A percentile compares a stretch with the other conserved stretches of the same genome.
phyloP scores from a whole-genome alignment of 208 protist species.

The Acanthamoeba royreba region DNA sequence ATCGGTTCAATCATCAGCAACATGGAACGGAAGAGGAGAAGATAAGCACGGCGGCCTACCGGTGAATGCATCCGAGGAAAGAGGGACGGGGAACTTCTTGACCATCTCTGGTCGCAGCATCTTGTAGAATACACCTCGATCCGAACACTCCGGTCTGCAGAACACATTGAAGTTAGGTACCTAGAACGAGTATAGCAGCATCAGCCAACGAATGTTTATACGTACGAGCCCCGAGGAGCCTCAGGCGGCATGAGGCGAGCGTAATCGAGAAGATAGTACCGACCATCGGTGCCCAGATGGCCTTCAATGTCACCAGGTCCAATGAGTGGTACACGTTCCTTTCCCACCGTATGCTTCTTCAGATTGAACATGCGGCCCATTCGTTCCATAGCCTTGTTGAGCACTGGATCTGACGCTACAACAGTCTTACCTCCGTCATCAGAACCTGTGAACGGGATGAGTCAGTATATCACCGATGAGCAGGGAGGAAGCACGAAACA shows the following conservation, averaged over 20 bases:
- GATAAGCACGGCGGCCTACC: neutral
- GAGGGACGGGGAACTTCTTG: neutral
- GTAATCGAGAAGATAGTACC: neutral
- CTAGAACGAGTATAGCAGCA: neutral
- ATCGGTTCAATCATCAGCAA: neutral
- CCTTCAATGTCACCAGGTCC: slow-evolving; percentile 39
- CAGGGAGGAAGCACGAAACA: neutral
- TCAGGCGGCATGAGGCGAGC: slow-evolving; percentile 38
- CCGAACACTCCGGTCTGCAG: neutral
- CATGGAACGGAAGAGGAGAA: too few relatives aligned
- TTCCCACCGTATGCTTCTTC: slow-evolving; percentile 27
- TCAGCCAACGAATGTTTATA: neutral
- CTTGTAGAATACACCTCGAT: slow-evolving; percentile 14
- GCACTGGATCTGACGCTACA: neutral
- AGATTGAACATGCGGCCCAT: slow-evolving; percentile 9
- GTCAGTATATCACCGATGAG: neutral
- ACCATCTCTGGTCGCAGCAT: slow-evolving; percentile 38
- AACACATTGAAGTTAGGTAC: neutral
- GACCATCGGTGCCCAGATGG: neutral
- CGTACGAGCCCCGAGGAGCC: neutral
- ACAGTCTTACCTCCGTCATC: slow-evolving; percentile 26
- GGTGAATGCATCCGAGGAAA: neutral
- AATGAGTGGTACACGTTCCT: neutral
- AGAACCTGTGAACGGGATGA: neutral
- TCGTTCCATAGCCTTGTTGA: neutral